Evolutionary conservation across 2,329 filamentous ascomycete species (phyloP).

Genomic region (Pseudopithomyces chartarum): DNA sequence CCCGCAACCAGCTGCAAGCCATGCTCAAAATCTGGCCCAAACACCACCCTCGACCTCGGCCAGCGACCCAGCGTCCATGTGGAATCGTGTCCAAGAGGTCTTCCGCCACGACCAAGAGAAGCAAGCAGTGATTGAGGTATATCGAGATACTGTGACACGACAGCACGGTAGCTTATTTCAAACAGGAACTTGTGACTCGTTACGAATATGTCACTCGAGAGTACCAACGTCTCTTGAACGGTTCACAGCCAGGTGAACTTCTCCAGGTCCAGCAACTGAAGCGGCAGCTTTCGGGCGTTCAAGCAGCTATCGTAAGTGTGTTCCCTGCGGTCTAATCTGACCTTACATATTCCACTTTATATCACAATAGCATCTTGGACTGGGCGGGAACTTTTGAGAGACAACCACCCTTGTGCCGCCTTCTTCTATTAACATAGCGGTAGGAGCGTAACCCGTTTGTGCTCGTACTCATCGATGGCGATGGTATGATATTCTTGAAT

Average conservation of each 20-base stretch:
- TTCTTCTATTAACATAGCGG: not conserved
- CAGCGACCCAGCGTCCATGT: conserved; percentile 23
- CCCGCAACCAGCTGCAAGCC: not conserved
- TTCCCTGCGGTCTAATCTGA: not conserved
- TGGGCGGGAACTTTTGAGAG: too few relatives aligned
- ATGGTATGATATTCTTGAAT: conserved; percentile 61
- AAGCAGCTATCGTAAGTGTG: conserved; percentile 32
- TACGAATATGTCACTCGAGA: conserved; percentile 45
- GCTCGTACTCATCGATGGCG: conserved; percentile 60
- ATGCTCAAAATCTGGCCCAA: not conserved
- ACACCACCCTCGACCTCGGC: not conserved
- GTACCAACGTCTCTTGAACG: conserved; percentile 22
- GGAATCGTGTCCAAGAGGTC: conserved; percentile 38
- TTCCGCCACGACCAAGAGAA: conserved; percentile 37
- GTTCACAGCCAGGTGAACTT: conserved; percentile 25
- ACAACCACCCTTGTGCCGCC: too few relatives aligned
- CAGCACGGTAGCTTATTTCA: conserved; percentile 7
- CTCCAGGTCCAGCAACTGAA: conserved; percentile 27
- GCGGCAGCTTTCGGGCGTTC: conserved; percentile 11
- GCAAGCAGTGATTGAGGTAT: conserved; percentile 39
- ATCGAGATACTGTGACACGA: not conserved
- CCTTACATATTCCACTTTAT: not conserved
- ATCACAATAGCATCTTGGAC: too few relatives aligned
- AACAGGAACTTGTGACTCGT: conserved; percentile 47
- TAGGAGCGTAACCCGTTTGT: conserved; percentile 61